phyloP scores from a whole-genome alignment of 352 stramenopile genomes.

The Plasmopara muralis region DNA sequence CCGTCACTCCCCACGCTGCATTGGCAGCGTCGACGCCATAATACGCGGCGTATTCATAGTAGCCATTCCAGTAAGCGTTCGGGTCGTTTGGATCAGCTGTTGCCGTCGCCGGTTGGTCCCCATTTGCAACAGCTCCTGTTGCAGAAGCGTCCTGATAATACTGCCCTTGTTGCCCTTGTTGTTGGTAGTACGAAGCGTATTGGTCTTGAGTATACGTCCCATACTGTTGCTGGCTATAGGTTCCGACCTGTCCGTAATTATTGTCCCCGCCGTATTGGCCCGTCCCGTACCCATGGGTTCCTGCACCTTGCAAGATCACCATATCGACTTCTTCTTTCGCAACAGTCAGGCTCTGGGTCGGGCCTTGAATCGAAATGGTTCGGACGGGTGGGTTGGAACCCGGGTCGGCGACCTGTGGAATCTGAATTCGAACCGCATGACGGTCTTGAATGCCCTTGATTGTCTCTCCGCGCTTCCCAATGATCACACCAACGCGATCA shows the following conservation, averaged over 20 bases:
- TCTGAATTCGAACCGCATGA: constrained; percentile 81
- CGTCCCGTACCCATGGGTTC: constrained; percentile 32
- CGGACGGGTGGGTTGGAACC: constrained; percentile 83
- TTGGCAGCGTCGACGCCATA: constrained; percentile 84
- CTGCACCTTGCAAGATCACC: constrained; percentile 69
- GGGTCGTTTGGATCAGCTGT: constrained; percentile 75
- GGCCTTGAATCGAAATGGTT: constrained; percentile 76
- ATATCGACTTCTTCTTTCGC: constrained; percentile 79
- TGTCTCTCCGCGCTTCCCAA: constrained; percentile 86
- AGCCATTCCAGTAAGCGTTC: constrained; percentile 87
- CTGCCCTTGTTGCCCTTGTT: constrained; percentile 40
- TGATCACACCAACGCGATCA: constrained; percentile 87
- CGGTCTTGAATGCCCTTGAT: constrained; percentile 88
- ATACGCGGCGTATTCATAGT: constrained; percentile 86
- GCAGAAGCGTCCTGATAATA: constrained; percentile 48
- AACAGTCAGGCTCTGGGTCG: constrained; percentile 42
- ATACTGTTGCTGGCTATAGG: constrained; percentile 48
- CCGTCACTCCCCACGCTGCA: constrained; percentile 76
- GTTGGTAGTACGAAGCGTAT: constrained; percentile 74
- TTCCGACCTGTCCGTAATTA: constrained; percentile 25
- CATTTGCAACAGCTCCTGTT: constrained; percentile 5
- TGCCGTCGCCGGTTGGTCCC: constrained; percentile 17
- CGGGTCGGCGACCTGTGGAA: constrained; percentile 83
- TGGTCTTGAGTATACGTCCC: constrained; percentile 42
- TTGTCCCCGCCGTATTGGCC: constrained; percentile 14